Conservation (phyloP, 2,329 filamentous ascomycete genomes). For the Aspergillus candidus region DNA sequence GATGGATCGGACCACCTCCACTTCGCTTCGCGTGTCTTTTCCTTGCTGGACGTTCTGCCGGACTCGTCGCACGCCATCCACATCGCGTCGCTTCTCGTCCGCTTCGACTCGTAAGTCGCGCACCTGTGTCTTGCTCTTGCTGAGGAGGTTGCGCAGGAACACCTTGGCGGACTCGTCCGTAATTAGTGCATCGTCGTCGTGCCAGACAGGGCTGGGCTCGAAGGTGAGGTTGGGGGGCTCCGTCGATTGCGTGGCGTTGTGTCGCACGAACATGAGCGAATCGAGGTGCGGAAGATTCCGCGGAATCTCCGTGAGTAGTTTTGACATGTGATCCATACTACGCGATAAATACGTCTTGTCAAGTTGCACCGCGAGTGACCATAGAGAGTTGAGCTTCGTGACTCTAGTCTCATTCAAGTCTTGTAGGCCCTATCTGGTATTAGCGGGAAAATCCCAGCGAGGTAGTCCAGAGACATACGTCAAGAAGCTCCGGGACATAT, state of each 20-base stretch:
- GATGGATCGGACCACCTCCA: conserved; percentile 73
- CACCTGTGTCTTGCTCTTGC: conserved; percentile 80
- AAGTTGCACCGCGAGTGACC: conserved; percentile 71
- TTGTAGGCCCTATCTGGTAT: conserved; percentile 58
- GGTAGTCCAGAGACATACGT: conserved; percentile 58
- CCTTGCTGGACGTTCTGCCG: conserved; percentile 75
- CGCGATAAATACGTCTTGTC: conserved; percentile 73
- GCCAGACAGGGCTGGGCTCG: conserved; percentile 93
- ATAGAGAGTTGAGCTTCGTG: conserved; percentile 74
- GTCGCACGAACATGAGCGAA: conserved; percentile 95
- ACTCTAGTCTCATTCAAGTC: conserved; percentile 88
- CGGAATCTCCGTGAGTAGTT: conserved; percentile 72
- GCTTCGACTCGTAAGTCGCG: conserved; percentile 74
- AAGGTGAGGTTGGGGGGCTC: conserved; percentile 82
- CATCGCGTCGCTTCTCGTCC: conserved; percentile 78
- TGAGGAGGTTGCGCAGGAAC: conserved; percentile 83
- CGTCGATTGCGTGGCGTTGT: conserved; percentile 77
- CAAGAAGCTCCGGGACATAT: conserved; percentile 87
- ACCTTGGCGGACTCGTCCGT: conserved; percentile 82
- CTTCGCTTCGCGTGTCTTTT: conserved; percentile 81
- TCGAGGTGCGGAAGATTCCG: conserved; percentile 85
- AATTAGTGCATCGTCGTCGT: conserved; percentile 83
- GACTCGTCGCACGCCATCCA: conserved; percentile 67
- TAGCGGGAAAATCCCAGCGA: no score
- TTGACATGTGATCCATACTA: conserved; percentile 65